Conservation (phyloP, 306 rosid genomes). For the Dalbergia cochinchinensis region DNA sequence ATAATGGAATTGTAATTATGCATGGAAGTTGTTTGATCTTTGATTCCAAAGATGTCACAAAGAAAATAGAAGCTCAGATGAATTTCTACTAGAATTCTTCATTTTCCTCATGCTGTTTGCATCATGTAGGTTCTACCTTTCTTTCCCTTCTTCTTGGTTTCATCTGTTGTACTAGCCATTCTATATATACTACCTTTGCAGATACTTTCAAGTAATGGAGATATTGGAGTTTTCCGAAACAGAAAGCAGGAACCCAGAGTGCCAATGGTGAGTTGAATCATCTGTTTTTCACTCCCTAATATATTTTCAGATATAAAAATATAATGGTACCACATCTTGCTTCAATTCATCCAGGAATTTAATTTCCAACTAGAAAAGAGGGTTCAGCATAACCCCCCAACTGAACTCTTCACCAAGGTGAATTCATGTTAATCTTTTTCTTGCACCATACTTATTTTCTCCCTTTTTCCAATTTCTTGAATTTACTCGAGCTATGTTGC, state of each 20-base stretch:
- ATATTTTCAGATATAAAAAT: conserved; percentile 16
- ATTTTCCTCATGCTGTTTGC: conserved; percentile 5
- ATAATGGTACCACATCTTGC: conserved; percentile 37
- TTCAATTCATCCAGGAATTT: conserved; percentile 70
- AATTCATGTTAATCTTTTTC: conserved; percentile 17
- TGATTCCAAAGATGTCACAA: conserved; percentile 4
- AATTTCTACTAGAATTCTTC: conserved; percentile 18
- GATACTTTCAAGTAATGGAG: conserved; percentile 91
- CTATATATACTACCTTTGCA: conserved; percentile 50
- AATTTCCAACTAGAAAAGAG: conserved; percentile 78
- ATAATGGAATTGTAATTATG: conserved; percentile 3
- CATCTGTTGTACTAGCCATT: conserved; percentile 33
- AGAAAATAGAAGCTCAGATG: conserved; percentile 2
- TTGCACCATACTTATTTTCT: neutral
- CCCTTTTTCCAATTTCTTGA: conserved; percentile 20
- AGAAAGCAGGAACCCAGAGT: conserved; percentile 83
- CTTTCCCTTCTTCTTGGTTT: conserved; percentile 19
- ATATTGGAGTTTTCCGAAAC: conserved; percentile 82
- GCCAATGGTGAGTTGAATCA: conserved; percentile 67
- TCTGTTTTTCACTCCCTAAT: conserved; percentile 5
- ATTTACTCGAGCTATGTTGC: conserved; percentile 19
- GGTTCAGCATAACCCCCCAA: conserved; percentile 71
- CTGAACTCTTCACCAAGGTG: conserved; percentile 93
- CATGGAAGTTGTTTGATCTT: conserved; percentile 17
- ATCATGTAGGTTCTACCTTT: conserved; percentile 24